These are phyloP conservation scores for Picocystis sp. DNA, from an alignment of 163 green algal genomes.

Conservation along the genomic window DNA sequence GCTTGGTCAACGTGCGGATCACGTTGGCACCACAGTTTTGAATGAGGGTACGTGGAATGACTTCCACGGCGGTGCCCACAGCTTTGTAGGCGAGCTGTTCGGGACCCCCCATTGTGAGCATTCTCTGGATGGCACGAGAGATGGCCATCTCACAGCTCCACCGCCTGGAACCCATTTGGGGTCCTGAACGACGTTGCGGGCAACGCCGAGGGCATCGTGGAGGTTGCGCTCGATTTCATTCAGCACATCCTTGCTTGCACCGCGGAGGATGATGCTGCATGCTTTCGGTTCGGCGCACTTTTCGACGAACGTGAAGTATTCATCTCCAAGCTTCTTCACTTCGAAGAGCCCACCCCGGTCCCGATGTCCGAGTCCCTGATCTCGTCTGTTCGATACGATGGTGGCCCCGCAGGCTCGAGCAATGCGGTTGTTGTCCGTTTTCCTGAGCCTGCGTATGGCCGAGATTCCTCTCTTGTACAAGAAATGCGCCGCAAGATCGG, in stretches of 20 bases:
- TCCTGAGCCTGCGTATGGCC: conserved; percentile 86
- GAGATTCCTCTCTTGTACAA: conserved; percentile 76
- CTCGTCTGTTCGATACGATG: conserved; percentile 73
- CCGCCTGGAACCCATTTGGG: conserved; percentile 83
- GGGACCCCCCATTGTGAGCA: conserved; percentile 26
- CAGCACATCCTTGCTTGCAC: conserved; percentile 85
- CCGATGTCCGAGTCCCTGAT: conserved; percentile 80
- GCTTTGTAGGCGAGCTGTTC: conserved; percentile 49
- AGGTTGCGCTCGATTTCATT: conserved; percentile 89
- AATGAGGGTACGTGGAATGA: conserved; percentile 89
- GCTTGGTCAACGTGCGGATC: conserved; percentile 83
- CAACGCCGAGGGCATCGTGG: conserved; percentile 85
- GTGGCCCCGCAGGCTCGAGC: conserved; percentile 81
- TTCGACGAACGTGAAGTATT: conserved; percentile 96
- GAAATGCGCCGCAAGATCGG: conserved; percentile 86
- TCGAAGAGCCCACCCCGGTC: conserved; percentile 82
- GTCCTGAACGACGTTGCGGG: conserved; percentile 75
- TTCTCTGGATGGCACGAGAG: conserved; percentile 40
- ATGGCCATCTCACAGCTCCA: conserved; percentile 93
- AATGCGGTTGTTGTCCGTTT: conserved; percentile 96
- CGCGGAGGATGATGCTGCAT: conserved; percentile 86
- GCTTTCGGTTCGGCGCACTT: conserved; percentile 94
- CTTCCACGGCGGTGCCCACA: conserved; percentile 70
- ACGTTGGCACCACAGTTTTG: conserved; percentile 93
- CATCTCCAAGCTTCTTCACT: conserved; percentile 91